These are phyloP conservation scores for Auricularia sp. DNA, from an alignment of 768 basidiomycete genomes.

Conservation along the genomic window DNA sequence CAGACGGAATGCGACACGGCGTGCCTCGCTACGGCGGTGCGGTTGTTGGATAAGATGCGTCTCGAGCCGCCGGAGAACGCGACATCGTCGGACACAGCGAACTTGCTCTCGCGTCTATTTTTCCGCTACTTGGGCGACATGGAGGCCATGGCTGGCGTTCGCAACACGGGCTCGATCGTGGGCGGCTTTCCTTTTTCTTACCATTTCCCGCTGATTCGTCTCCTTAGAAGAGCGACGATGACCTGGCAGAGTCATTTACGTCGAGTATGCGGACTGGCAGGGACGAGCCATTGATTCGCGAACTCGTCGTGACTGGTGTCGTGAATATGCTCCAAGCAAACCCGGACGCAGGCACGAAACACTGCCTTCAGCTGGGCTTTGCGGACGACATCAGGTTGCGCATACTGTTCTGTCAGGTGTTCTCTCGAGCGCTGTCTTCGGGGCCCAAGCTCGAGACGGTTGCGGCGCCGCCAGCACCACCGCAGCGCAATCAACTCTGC, in stretches of 20 bases:
- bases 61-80: constrained; percentile 49
- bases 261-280: constrained; percentile 5
- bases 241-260: background rate
- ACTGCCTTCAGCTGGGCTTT: constrained; percentile 73
- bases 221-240: background rate
- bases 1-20: constrained; percentile 63
- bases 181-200: background rate
- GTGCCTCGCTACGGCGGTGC: constrained; percentile 64
- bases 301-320: constrained; percentile 70
- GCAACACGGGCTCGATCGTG: constrained; percentile 37
- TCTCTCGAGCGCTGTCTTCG: constrained; percentile 68
- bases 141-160: constrained; percentile 20
- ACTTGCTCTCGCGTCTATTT: constrained; percentile 70
- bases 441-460: constrained; percentile 68
- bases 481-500: constrained; percentile 43
- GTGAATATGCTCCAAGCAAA: constrained; percentile 77
- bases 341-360: constrained; percentile 80
- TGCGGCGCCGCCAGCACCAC: constrained; percentile 38
- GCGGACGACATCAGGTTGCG: constrained; percentile 60
- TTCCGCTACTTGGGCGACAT: constrained; percentile 52
- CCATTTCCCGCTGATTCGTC: too few species aligned
- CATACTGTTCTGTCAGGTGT: constrained; percentile 75
- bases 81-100: constrained; percentile 44
- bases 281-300: constrained; percentile 39
- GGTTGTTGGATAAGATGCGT: constrained; percentile 64